These are phyloP conservation scores for Setaria italica DNA, from an alignment of 202 grass and related monocot species.

Conservation along the genomic window DNA sequence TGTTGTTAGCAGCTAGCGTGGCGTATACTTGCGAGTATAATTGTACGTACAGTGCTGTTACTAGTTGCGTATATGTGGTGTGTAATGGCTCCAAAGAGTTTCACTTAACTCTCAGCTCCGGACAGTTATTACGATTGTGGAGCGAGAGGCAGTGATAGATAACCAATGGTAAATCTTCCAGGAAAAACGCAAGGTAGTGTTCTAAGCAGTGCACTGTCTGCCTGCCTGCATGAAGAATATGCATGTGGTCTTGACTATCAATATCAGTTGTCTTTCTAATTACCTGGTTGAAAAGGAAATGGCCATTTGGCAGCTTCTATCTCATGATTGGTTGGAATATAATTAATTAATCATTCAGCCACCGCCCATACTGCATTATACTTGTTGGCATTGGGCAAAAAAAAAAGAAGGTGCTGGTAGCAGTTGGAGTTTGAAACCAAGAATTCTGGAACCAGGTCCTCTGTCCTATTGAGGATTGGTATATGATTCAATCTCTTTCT, in stretches of 20 bases:
- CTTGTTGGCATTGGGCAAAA: background rate
- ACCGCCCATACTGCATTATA: background rate
- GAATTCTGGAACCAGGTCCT: conserved; percentile 21
- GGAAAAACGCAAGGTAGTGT: background rate
- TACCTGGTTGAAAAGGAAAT: background rate
- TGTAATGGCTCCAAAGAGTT: background rate
- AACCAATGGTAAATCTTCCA: too few species aligned
- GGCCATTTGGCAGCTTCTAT: background rate
- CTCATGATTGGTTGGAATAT: background rate
- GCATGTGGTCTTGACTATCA: background rate
- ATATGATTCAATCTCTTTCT: conserved; percentile 25
- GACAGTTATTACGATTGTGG: background rate
- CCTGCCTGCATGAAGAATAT: background rate
- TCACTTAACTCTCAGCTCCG: background rate
- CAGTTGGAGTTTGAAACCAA: conserved; percentile 44
- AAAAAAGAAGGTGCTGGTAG: background rate
- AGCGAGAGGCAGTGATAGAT: background rate
- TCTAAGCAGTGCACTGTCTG: conserved; percentile 10
- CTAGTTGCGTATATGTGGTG: background rate
- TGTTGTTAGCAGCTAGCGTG: background rate
- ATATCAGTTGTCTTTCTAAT: background rate
- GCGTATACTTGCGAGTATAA: background rate
- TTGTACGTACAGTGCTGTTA: background rate
- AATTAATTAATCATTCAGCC: background rate
- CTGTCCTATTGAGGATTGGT: conserved; percentile 26